Conservation (phyloP, 768 basidiomycete species). For the Tulasnella calospora region DNA sequence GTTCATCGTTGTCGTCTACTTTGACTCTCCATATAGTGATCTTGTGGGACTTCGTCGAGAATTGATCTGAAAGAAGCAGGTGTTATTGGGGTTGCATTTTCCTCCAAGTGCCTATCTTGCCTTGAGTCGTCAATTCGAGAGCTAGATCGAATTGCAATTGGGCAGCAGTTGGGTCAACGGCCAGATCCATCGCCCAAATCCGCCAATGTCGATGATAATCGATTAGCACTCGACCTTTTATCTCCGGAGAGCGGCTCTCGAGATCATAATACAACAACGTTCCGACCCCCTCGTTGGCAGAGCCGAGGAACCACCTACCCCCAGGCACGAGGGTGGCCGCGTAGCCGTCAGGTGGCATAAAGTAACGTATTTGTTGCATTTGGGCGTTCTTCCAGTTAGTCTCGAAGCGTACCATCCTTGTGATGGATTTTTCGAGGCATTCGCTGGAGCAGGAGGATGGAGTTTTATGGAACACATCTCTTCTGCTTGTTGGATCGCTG, state of each 20-base stretch:
- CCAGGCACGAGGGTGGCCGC: neutral
- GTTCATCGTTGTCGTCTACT: neutral
- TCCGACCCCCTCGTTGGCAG: neutral
- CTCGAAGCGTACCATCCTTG: neutral
- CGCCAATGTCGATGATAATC: neutral
- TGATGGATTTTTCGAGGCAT: neutral
- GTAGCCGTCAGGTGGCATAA: neutral
- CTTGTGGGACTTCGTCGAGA: neutral
- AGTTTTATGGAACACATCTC: neutral
- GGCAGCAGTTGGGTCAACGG: neutral
- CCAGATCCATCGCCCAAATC: neutral
- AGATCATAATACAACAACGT: neutral
- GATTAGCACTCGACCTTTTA: neutral
- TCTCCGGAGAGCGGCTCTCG: neutral
- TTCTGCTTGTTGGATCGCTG: neutral
- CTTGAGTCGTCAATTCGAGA: neutral
- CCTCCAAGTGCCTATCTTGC: neutral
- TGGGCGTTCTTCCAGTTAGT: neutral
- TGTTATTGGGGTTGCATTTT: neutral
- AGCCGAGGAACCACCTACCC: neutral
- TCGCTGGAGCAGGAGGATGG: neutral
- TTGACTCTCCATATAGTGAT: neutral
- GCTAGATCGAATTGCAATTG: neutral
- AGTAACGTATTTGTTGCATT: neutral
- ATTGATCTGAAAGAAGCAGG: neutral